phyloP scores from a whole-genome alignment of 805 yeast genomes.

The Sugiyamaella marilandica region DNA sequence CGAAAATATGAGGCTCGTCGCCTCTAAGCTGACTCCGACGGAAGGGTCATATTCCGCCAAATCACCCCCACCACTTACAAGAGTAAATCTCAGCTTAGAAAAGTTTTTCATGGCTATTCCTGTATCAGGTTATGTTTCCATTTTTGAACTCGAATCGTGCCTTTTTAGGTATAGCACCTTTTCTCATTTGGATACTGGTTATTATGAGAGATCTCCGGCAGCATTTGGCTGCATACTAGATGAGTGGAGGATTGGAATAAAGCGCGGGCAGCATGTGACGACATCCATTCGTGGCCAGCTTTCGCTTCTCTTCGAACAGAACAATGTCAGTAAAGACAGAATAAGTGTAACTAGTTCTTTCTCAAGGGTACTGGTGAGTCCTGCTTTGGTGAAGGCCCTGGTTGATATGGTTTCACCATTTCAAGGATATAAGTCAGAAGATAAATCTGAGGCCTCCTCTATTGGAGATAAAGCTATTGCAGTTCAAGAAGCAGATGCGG shows the following conservation, averaged over 20 bases:
- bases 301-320: neutral
- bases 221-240: neutral
- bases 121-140: neutral
- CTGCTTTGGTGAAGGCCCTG: neutral
- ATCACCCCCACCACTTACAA: neutral
- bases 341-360: slow-evolving; percentile 2
- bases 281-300: neutral
- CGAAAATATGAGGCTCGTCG: too few species aligned
- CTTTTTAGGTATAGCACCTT: neutral
- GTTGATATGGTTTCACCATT: neutral
- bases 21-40: neutral
- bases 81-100: neutral
- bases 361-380: neutral
- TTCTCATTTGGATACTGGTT: slow-evolving; percentile 1
- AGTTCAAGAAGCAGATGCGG: neutral
- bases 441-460: neutral
- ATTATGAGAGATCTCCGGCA: neutral
- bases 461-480: neutral
- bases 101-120: neutral
- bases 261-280: neutral
- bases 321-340: neutral
- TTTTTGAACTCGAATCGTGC: neutral
- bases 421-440: neutral
- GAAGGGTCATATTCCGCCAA: neutral
- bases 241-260: neutral